Conservation (phyloP, 148 eudicot genomes). For the Arbutus unedo region DNA sequence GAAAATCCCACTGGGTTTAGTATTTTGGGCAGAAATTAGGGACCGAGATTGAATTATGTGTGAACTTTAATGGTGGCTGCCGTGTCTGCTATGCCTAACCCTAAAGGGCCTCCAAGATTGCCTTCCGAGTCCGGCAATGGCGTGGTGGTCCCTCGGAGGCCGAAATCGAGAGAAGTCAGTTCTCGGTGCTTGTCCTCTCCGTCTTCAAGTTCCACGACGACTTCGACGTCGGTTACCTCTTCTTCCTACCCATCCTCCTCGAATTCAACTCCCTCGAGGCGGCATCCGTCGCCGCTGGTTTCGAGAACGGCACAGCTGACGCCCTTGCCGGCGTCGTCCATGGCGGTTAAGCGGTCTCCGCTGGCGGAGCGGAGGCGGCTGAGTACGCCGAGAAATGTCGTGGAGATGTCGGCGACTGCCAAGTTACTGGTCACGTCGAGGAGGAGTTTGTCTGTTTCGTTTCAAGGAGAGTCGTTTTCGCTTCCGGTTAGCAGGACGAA, state of each 20-base stretch:
- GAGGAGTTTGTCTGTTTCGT: constrained; percentile 69
- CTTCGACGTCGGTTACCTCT: constrained; percentile 40
- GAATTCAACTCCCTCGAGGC: constrained; percentile 26
- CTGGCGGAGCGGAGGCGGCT: no score
- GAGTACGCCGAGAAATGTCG: not conserved
- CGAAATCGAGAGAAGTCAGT: constrained; percentile 53
- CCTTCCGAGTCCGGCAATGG: constrained; percentile 43
- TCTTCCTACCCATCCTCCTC: constrained; percentile 42
- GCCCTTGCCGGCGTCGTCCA: no score
- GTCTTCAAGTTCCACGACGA: constrained; percentile 37
- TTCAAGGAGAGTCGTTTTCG: constrained; percentile 64
- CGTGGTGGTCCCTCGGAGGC: constrained; percentile 33
- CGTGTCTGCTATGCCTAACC: constrained; percentile 39
- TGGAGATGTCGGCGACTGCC: constrained; percentile 42
- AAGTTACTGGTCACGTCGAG: constrained; percentile 44
- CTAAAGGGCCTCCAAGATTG: constrained; percentile 51
- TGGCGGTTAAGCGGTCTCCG: no score
- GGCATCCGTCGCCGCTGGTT: constrained; percentile 44
- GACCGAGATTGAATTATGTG: constrained; percentile 10
- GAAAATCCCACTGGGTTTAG: not conserved
- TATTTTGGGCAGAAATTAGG: constrained; percentile 15
- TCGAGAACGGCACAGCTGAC: not conserved
- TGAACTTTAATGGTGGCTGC: constrained; percentile 43
- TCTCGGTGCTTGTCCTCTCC: constrained; percentile 54
- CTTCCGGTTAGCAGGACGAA: constrained; percentile 35